Base-by-base conservation (phyloP, 495 filamentous ascomycete species). In the Gamarada debralockiae region DNA sequence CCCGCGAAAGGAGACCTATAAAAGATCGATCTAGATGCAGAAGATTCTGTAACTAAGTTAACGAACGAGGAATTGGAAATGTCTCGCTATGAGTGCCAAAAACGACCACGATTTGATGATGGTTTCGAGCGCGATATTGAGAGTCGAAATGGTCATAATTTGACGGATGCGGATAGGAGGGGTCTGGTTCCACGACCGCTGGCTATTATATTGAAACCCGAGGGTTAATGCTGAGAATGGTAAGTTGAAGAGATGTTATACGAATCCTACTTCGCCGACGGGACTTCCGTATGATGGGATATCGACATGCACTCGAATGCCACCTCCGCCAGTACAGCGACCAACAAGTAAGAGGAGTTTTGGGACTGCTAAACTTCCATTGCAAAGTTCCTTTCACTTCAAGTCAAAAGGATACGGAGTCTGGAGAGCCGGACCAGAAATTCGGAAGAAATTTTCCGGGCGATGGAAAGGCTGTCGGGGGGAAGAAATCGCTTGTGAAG, bases 341-440 rank as follows among this genome's bases (percentile, higher is more conserved):
- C 36, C 14, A 12, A 44, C 9, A 25, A 8, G 21, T 6, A 44
- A 25, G 13, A 22, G 22, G 41, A 25, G 23, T 23, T 53, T 52
- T 17, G 38, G n/a, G 5, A 49, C 20, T 17, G 49, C 52, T 9
- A 55, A 42, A 10, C 57, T 55, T n/a, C 52, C 57, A 15, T 18
- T 55, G 13, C 48, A 55, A 31, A 55, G 50, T 34, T 44, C 56
- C 1, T 54, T 50, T 22, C 56, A 51, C 14, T 42, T 55, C 47
- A 40, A 34, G 27, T 13, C 15, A 37, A 41, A 13, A 42, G 14
- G n/a, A 38, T 10, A 17, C 27, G 4, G n/a, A 47, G 14, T 37
- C 29, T 2, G 37, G 0, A 50, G 27, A 42, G n/a, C n/a, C 15
- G 14, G 17, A 34, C 13, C 23, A 23, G 31, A 47, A 18, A 13